A percentile compares a stretch with the other conserved stretches of the same genome.
These are phyloP conservation scores for Debaryomyces fabryi DNA, from an alignment of 1,139 yeast species.

Conservation along the genomic window DNA sequence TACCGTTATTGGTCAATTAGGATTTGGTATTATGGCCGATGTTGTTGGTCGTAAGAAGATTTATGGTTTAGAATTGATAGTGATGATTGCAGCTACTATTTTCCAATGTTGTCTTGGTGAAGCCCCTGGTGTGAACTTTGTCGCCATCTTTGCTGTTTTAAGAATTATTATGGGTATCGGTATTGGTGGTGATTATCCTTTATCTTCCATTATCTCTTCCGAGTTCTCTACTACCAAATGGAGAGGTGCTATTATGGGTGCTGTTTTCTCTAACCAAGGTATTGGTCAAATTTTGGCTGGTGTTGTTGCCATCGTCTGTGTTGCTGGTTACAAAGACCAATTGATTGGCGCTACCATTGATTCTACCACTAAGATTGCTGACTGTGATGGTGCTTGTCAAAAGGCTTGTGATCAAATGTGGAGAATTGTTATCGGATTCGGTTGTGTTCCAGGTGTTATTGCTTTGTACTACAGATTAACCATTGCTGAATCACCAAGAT, in stretches of 20 bases:
- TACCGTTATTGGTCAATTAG: constrained; percentile 88
- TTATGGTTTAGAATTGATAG: constrained; percentile 82
- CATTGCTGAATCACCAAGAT: constrained; percentile 93
- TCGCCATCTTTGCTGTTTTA: constrained; percentile 71
- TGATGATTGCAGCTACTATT: constrained; percentile 79
- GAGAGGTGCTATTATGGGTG: constrained; percentile 97
- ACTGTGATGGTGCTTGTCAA: constrained; percentile 65
- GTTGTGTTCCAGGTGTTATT: constrained; percentile 82
- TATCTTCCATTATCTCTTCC: constrained; percentile 88
- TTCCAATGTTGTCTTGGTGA: constrained; percentile 73
- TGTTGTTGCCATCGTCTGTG: constrained; percentile 71
- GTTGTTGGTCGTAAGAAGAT: constrained; percentile 83
- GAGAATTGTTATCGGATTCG: constrained; percentile 87
- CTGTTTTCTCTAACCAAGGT: constrained; percentile 92
- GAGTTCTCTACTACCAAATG: constrained; percentile 89
- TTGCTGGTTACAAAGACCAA: constrained; percentile 69
- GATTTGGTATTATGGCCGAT: constrained; percentile 87
- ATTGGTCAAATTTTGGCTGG: constrained; percentile 90
- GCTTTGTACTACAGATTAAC: constrained; percentile 90
- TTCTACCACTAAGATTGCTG: constrained; percentile 21
- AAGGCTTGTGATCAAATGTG: constrained; percentile 91
- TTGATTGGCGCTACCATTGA: constrained; percentile 54
- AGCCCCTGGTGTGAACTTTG: constrained; percentile 70
- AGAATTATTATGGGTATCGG: constrained; percentile 92
- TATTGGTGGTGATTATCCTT: constrained; percentile 99